Base-by-base conservation (phyloP, 108 stramenopile species). In the Cylindrotheca closterium region DNA sequence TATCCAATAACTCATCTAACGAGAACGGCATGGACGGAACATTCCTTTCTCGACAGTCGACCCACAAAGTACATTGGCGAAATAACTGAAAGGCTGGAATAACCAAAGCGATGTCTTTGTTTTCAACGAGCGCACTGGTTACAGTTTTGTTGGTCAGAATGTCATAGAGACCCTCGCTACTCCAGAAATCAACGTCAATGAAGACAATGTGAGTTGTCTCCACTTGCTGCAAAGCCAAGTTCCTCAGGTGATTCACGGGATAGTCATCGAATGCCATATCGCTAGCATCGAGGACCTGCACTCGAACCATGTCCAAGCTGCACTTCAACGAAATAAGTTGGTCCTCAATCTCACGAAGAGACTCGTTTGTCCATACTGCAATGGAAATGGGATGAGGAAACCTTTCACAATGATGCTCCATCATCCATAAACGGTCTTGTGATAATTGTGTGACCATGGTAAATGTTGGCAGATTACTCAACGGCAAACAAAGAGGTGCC, bases 101-200 rank as follows among this genome's bases (percentile, higher is more conserved):
- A 58, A 94, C 86, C 19, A 87, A 37, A 5, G 86, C 89, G 3
- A 75, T 63, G 55, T 85, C 65, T 1, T 63, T 48, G 75, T 85
- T 79, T 2, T 66, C 56, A 0, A 69, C 66, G 18, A 90, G 60
- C 24, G 62, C 67, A 48, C 71, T 63, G 18, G 66, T 73, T 26
- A 87, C 58, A 28, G 47, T 37, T 8, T 30, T n/a, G 8, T 29
- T 28, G 21, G 19, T 33, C 0, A 93, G 56, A 5, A 70, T 80
- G 0, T 85, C 74, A 49, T 87, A 76, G 8, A 95, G 71, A 55
- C 81, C 70, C 23, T 71, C 52, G 29, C 83, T 74, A 0, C 84
- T 76, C 94, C 94, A 95, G 70, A 95, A 92, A 67, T 96, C 96
- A 30, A 96, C 82, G 73, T 96, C 96, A 17, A 85, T 75, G 58